Conservation (phyloP, 2,329 filamentous ascomycete genomes). For the Penicillium sp. region DNA sequence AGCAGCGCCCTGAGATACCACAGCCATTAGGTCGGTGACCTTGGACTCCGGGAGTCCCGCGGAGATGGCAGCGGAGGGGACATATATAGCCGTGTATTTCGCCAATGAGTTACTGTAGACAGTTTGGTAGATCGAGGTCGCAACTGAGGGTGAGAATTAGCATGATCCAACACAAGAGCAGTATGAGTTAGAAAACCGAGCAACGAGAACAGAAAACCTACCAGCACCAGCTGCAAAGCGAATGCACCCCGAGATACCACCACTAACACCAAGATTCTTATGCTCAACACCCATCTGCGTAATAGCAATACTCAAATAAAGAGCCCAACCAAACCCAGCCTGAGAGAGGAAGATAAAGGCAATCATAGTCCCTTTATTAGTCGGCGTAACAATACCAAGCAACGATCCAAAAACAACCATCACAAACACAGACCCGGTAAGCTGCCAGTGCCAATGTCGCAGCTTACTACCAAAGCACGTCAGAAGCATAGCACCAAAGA, state of each 20-base stretch:
- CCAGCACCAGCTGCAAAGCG: conserved; percentile 38
- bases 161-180: neutral
- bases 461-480: conserved; percentile 38
- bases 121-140: conserved; percentile 37
- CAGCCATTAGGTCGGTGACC: conserved; percentile 25
- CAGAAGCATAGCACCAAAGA: conserved; percentile 37
- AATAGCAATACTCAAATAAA: conserved; percentile 43
- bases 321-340: conserved; percentile 42
- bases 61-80: conserved; percentile 29
- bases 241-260: conserved; percentile 38
- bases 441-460: conserved; percentile 42
- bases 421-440: conserved; percentile 37
- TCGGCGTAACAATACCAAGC: conserved; percentile 38
- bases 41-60: conserved; percentile 30
- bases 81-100: conserved; percentile 25
- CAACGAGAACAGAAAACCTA: conserved; percentile 6
- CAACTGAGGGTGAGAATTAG: conserved; percentile 21
- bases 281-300: conserved; percentile 46
- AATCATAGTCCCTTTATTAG: conserved; percentile 41
- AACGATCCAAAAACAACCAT: conserved; percentile 45
- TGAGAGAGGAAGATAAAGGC: conserved; percentile 42
- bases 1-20: conserved; percentile 16
- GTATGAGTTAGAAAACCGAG: neutral
- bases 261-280: conserved; percentile 40
- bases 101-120: conserved; percentile 35